A percentile compares a stretch with the other conserved stretches of the same genome.
Conservation (phyloP, 306 rosid species). For the barrel medic (Medicago truncatula) region DNA sequence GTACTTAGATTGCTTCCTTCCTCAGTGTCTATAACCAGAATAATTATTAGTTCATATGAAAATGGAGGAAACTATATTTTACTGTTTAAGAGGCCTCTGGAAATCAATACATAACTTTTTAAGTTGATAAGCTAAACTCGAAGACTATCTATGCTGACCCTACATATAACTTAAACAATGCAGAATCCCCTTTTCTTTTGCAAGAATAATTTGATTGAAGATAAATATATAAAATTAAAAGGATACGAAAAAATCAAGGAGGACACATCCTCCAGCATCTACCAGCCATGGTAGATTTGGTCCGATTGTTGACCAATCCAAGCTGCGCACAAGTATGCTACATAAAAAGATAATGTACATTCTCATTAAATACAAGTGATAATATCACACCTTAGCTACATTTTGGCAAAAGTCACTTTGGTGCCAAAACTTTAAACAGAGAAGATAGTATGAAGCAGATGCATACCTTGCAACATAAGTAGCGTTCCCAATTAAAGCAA, state of each 20-base stretch:
- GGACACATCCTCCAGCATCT: slow-evolving; percentile 85
- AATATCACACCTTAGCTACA: slow-evolving; percentile 9
- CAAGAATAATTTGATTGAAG: slow-evolving; percentile 34
- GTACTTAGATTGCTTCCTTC: slow-evolving; percentile 5
- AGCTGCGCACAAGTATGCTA: slow-evolving; percentile 76
- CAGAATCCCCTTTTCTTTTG: slow-evolving; percentile 31
- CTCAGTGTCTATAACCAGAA: not conserved
- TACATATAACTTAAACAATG: slow-evolving; percentile 8
- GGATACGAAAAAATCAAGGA: slow-evolving; percentile 88
- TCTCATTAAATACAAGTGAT: slow-evolving; percentile 27
- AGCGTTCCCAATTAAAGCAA: slow-evolving; percentile 80
- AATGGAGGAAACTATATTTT: not conserved
- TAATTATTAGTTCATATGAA: slow-evolving; percentile 23
- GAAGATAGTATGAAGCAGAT: slow-evolving; percentile 21
- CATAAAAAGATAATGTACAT: slow-evolving; percentile 32
- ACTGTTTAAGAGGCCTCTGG: slow-evolving; percentile 7
- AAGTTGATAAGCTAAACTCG: slow-evolving; percentile 25
- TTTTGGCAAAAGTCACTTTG: slow-evolving; percentile 26
- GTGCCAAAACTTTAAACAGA: slow-evolving; percentile 21
- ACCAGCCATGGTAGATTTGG: slow-evolving; percentile 95
- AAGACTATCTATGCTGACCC: slow-evolving; percentile 32
- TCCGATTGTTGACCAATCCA: slow-evolving; percentile 67
- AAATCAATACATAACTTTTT: slow-evolving; percentile 9
- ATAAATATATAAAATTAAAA: slow-evolving; percentile 35
- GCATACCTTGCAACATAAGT: slow-evolving; percentile 79